phyloP scores from a whole-genome alignment of 257 asterid species.

The Przewalskia tangutica region DNA sequence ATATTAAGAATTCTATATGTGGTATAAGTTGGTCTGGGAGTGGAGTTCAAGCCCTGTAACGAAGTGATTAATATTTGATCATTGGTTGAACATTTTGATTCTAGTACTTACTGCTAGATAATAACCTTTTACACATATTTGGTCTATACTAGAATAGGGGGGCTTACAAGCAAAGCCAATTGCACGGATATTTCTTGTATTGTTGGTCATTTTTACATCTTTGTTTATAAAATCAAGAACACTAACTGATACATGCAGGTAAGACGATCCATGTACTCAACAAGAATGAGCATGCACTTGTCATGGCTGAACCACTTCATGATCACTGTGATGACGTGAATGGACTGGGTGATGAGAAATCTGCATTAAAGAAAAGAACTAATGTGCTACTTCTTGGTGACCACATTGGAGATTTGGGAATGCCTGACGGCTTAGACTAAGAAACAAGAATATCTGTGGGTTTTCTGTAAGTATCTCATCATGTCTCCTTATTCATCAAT shows the following conservation, averaged over 20 bases:
- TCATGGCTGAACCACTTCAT: slow-evolving; percentile 82
- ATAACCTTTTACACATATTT: background rate
- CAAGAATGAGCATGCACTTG: slow-evolving; percentile 92
- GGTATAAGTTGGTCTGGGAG: background rate
- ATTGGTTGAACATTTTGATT: background rate
- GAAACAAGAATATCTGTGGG: slow-evolving; percentile 77
- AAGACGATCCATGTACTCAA: slow-evolving; percentile 87
- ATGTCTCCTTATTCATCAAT: background rate
- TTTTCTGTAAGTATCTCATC: slow-evolving; percentile 58
- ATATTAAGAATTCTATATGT: background rate
- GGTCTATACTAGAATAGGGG: background rate
- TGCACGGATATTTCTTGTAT: background rate
- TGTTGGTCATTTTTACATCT: background rate
- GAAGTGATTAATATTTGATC: background rate
- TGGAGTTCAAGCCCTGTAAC: background rate
- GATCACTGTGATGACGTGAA: slow-evolving; percentile 35
- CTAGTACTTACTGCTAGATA: background rate
- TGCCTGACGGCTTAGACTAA: slow-evolving; percentile 86
- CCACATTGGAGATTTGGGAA: slow-evolving; percentile 91
- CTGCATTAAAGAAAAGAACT: slow-evolving; percentile 58
- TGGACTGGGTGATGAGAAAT: slow-evolving; percentile 36
- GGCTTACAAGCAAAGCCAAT: background rate
- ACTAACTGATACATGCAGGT: slow-evolving; percentile 37
- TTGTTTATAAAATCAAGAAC: background rate
- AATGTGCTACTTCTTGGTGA: slow-evolving; percentile 92